Evolutionary conservation across 371 early-diverging fungal species (phyloP), one percentile per base, ranked within the genome.

Genomic region (Rhizopus microsporus): DNA sequence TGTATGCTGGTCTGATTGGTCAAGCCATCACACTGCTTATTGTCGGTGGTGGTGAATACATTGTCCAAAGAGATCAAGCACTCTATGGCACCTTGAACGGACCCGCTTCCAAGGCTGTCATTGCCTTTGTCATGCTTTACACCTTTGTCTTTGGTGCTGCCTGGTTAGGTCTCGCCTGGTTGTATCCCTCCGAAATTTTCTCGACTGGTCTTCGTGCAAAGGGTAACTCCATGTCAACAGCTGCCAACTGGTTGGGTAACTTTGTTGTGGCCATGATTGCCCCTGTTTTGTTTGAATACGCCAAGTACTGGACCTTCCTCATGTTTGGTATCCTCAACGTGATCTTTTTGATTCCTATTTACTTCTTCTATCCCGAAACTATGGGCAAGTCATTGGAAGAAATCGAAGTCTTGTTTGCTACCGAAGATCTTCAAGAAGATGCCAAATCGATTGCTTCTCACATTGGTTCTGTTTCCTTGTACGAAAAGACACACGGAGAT

Each of bases 151-250:
- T 82, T 71, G 77, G 85, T 55, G 72, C 74, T 50, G 80, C 82
- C 46, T 87, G 83, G 84, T 67, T 75, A 33, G 57, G 73, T 47
- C 64, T 74, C n/a, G 59, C 70, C 30, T 78, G 73, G 57, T 60
- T 75, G 6, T 94, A 94, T 72, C 95, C 94, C 33, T 73, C 71
- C 31, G 89, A 89, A 65, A 80, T 89, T 62, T 85, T 77, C 63
- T 72, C 72, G 35, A 76, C 76, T 67, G 77, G 76, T 35, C 57
- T 66, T 4, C 67, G 80, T n/a, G 74, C 80, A 23, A 79, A 76
- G 57, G 77, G 74, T 32, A 57, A 74, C 9, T 71, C 72, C 1
- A 43, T 79, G 15, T 62, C 80, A 30, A 86, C 84, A 51, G 80
- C 84, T 52, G 69, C 86, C 54, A 88, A 89, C 69, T 89, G 87